Base-by-base conservation (phyloP, 441 rosid genomes). In the Populus trichocarpa region DNA sequence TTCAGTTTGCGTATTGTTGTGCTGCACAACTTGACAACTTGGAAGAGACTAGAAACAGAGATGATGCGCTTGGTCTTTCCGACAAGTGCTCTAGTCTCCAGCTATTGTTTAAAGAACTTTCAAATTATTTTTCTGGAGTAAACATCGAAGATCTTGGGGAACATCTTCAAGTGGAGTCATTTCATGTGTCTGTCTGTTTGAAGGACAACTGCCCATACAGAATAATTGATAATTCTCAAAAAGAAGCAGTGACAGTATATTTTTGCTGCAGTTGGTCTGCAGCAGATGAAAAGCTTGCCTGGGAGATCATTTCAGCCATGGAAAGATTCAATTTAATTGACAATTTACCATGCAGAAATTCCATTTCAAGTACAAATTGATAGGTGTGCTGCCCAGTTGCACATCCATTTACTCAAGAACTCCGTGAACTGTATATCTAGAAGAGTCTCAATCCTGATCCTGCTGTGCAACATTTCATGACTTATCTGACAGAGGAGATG, bases 241-340 rank as follows among this genome's bases (percentile, higher is more conserved):
- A 69, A 65, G 61, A 61, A 69, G 71, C 79, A 0, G 72, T 50
- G 33, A 22, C 81, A 7, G 71, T 87, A 73, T 94, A 81, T 81
- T 87, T 89, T 71, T 96, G 99, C 83, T 96, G 97, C 79, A 79
- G 68, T 63, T 96, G 98, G 98, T 89, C 90, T 46, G 82, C 65
- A 5, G 75, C 82, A 72, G 98, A 96, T 69, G 87, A 87, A 83
- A 87, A 89, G 73, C 89, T 92, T 76, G 98, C 91, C 1, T 83
- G 94, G 98, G 83, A 86, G 82, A 86, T 91, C 64, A 86, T 96
- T 75, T 84, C 89, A 13, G n/a, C 80, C 40, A 81, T 89, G 80
- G 73, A 87, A 81, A 82, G 73, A 11, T 53, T 22, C 28, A 59
- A n/a, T 66, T 59, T 14, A 35, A 66, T 50, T 42, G 33, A n/a